Evolutionary conservation across 306 rosid genomes (phyloP), one percentile per base, ranked within the genome.

Genomic region (Trifolium pratense): DNA sequence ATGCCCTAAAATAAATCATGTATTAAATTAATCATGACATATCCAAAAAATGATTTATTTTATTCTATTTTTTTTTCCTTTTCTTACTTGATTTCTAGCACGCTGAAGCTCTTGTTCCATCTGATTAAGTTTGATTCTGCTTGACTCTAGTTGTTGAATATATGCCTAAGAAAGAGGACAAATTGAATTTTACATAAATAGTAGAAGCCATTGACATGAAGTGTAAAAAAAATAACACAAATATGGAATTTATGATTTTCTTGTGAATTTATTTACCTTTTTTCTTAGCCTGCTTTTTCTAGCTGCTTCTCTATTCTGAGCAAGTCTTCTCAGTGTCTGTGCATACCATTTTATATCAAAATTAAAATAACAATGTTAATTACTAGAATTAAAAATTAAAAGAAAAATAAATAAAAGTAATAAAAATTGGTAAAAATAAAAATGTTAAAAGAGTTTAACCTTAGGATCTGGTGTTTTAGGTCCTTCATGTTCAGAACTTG

Each of bases 251-350:
- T 69, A 60, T 7, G 36, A 62, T 70, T n/a, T 58, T 59, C 5
- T 56, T 56, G 36, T 53, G 76, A 29, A 72, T 48, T 59, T 1
- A 39, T 64, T 43, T 29, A 86, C 99, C 96, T 95, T 95, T 81
- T 95, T 95, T 68, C 99, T 88, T 7, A 95, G 96, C 87, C 99
- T 91, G 92, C 99, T 91, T 82, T 95, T 95, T 83, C 97, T 90
- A 15, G 99, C 99, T 58, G 99, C 99, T 77, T 95, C 99, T 77
- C 99, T 90, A 87, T 95, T 95, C 86, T 95, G 99, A 66, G 99
- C 99, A 67, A 95, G 96, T 81, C 99, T 87, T 85, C 99, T 91
- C 14, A 95, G 78, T 13, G 89, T 91, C 99, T 95, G 84, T 79
- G 66, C 21, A 67, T 13, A 67, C 15, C 34, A 57, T 23, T 12